Conservation (phyloP, 2,329 filamentous ascomycete species). For the Colletotrichum tabaci region DNA sequence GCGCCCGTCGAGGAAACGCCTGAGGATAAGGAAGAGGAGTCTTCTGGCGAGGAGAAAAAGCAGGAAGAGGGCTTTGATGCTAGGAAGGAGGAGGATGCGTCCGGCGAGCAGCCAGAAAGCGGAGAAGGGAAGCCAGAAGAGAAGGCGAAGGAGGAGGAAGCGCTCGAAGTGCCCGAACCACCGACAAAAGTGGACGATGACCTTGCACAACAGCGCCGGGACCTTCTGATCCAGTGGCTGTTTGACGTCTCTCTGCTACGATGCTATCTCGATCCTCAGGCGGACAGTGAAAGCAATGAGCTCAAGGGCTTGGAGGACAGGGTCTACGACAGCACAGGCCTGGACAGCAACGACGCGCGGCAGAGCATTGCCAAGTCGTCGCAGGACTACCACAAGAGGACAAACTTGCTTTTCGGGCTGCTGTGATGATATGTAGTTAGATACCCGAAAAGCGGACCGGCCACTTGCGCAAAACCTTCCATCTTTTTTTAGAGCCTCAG, state of each 20-base stretch:
- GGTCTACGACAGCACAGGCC: conserved; percentile 60
- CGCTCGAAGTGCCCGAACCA: conserved; percentile 35
- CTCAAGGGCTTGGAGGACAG: conserved; percentile 63
- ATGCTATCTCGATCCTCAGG: conserved; percentile 57
- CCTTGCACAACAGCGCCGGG: conserved; percentile 52
- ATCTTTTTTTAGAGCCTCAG: background rate
- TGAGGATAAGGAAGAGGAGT: conserved; percentile 36
- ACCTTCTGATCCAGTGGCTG: conserved; percentile 72
- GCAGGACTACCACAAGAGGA: conserved; percentile 86
- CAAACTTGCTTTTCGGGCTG: conserved; percentile 85
- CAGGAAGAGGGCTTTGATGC: conserved; percentile 28
- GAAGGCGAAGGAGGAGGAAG: conserved; percentile 22
- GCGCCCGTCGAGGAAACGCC: conserved; percentile 38
- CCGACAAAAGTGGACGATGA: conserved; percentile 32
- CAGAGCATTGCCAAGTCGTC: conserved; percentile 74
- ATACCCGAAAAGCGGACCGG: conserved; percentile 14
- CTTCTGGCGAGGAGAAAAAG: conserved; percentile 37
- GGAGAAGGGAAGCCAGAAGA: conserved; percentile 32
- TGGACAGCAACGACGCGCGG: conserved; percentile 63
- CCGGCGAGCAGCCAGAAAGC: conserved; percentile 10
- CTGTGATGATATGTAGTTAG: conserved; percentile 61
- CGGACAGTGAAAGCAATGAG: conserved; percentile 45
- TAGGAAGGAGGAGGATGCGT: conserved; percentile 31
- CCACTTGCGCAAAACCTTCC: background rate
- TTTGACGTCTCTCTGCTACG: conserved; percentile 71